Base-by-base conservation (phyloP, 192 early-diverging fungal genomes). In the Gamsiella multidivaricata region DNA sequence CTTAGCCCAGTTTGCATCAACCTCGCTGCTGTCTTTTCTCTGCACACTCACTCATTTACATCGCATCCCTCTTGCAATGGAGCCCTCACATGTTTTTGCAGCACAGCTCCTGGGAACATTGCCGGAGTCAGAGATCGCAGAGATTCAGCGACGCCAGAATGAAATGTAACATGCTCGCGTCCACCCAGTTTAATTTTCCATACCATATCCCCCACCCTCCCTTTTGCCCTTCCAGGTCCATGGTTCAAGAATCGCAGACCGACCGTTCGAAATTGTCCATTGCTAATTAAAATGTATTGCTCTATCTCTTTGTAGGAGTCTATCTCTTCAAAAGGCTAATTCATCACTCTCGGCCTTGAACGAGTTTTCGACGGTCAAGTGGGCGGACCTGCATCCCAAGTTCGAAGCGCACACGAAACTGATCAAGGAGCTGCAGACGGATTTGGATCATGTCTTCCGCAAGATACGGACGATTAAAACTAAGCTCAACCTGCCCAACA, bases 391-490 rank as follows among this genome's bases (percentile, higher is more conserved):
- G 15, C 79, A 84, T 23, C 79, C 70, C 18, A 80, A 84, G 39
- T 81, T 90, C 33, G 88, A 90, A 25, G 42, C 81, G 1, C 84
- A 90, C 49, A 85, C 84, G 34, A 80, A 78, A 23, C 71, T 88
- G 59, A 67, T 90, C 29, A 83, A 81, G 57, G 82, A 87, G 49
- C 81, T 90, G 17, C 86, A 87, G 55, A 43, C 62, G 1, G 89
- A 90, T 70, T 54, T 90, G 14, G 85, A 90, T 43, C 67, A 56
- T 32, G 85, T 89, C 8, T 90, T 89, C 68, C 79, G 65, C 36
- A 85, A 86, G 53, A 72, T 90, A 45, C 61, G 85, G 83, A 37
- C 31, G 5, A 62, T 71, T 22, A 71, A 71, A 41, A 26, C 60
- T 12, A 71, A 62, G 20, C 60, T 71, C 28, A 45, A 61, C 25